Percentiles rank a stretch among this genome's conserved stretches.
phyloP scores from a whole-genome alignment of 164 flowering plant genomes.

The Akebia trifoliata region DNA sequence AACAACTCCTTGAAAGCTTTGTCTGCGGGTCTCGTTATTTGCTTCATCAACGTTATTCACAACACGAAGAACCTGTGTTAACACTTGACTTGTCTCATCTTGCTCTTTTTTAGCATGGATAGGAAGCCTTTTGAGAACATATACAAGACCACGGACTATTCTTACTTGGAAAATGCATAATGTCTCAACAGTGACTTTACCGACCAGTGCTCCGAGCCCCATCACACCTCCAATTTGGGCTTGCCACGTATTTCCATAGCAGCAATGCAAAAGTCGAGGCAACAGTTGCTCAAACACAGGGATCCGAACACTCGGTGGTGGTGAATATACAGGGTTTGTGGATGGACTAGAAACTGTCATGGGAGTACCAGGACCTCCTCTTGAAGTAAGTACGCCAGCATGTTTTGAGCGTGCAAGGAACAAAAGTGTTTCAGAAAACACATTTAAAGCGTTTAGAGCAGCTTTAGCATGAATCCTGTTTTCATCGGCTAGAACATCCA shows the following conservation, averaged over 20 bases:
- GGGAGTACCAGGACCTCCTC: conserved; percentile 83
- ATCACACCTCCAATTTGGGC: conserved; percentile 95
- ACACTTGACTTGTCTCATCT: conserved; percentile 97
- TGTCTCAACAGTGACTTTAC: conserved; percentile 89
- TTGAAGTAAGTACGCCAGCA: conserved; percentile 49
- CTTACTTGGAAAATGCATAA: conserved; percentile 81
- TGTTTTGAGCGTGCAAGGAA: conserved; percentile 87
- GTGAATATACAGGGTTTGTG: conserved; percentile 88
- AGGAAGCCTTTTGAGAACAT: conserved; percentile 94
- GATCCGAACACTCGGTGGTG: conserved; percentile 87
- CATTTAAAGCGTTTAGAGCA: conserved; percentile 72
- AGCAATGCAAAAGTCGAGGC: conserved; percentile 93
- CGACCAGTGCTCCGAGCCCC: conserved; percentile 94
- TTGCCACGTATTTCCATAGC: conserved; percentile 97
- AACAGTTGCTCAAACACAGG: conserved; percentile 95
- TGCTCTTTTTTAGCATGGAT: conserved; percentile 92
- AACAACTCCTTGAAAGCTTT: conserved; percentile 92
- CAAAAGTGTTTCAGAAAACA: conserved; percentile 83
- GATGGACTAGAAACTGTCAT: conserved; percentile 98
- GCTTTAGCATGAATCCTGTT: conserved; percentile 90
- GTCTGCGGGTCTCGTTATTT: conserved; percentile 82
- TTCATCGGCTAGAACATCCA: conserved; percentile 90
- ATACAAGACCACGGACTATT: conserved; percentile 78
- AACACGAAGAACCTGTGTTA: conserved; percentile 90
- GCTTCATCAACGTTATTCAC: conserved; percentile 96